These are phyloP conservation scores for Rosellinia necatrix DNA, from an alignment of 2,329 filamentous ascomycete species.

Conservation along the genomic window DNA sequence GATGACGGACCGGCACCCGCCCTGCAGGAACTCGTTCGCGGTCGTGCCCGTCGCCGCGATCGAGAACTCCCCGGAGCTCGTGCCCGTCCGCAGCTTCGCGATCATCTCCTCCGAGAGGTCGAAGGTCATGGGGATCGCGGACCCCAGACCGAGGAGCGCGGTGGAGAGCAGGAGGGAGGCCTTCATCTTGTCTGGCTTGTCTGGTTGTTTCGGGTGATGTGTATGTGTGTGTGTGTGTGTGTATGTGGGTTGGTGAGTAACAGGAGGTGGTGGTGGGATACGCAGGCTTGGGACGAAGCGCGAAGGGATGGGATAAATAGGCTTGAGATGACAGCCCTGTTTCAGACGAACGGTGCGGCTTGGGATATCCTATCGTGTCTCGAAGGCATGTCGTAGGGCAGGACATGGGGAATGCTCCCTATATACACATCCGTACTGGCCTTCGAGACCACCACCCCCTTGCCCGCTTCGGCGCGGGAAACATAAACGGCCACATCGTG, in stretches of 20 bases:
- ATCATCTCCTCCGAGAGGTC: slow-evolving; percentile 22
- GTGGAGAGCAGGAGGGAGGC: slow-evolving; percentile 22
- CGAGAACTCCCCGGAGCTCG: background rate
- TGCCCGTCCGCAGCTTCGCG: slow-evolving; percentile 21
- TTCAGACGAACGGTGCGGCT: slow-evolving; percentile 5
- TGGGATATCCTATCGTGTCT: background rate
- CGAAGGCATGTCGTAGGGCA: background rate
- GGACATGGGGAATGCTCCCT: background rate
- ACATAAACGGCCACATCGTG: background rate
- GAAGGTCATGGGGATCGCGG: slow-evolving; percentile 28
- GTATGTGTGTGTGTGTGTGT: background rate
- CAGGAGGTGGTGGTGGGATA: background rate
- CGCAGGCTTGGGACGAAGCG: background rate
- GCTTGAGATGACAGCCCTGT: background rate
- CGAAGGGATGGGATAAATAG: background rate
- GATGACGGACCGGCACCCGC: slow-evolving; percentile 43
- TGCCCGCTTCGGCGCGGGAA: background rate
- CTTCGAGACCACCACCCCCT: too few relatives aligned
- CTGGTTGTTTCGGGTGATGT: too few relatives aligned
- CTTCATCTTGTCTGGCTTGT: slow-evolving; percentile 27
- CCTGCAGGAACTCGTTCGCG: slow-evolving; percentile 44
- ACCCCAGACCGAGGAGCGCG: slow-evolving; percentile 19
- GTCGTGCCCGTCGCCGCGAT: slow-evolving; percentile 23
- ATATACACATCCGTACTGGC: background rate
- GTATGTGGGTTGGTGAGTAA: background rate